Evolutionary conservation across 768 basidiomycete species (phyloP), one percentile per base, ranked within the genome.

Genomic region (Boletus sp.): DNA sequence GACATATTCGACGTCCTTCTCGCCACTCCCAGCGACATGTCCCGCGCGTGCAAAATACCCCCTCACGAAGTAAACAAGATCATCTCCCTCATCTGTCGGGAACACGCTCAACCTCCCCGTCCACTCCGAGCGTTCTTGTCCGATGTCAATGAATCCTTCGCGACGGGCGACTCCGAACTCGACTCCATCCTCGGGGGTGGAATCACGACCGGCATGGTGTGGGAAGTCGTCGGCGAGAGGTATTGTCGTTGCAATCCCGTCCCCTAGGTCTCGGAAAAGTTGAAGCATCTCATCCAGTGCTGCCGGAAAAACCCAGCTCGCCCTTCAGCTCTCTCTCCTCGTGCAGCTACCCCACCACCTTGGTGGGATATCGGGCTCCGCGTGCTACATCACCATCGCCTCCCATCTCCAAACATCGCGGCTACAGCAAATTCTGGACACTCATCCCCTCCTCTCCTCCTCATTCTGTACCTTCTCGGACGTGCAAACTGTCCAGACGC

Each of bases 291-390:
- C 38, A 32, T 38, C 15, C 66, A 99, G 97, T 66, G 87, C 93
- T 23, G 85, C 96, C 27, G 97, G 97, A 37, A 99, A 99, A 74
- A 93, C 93, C 1, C 94, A 98, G 63, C 72, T 98, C 5, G 90
- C 88, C 4, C 76, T 99, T 14, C 93, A 95, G 60, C 79, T 93
- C 19, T 83, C 91, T 4, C 74, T 96, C 30, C 76, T 81, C 21
- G 87, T 90, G 1, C 95, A 98, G 66, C 76, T 90, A 0, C 83
- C 89, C 23, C 63, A 21, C 43, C 64, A 69, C 41, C 70, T 76
- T 5, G 83, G 83, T 9, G 90, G 86, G 21, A 69, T 87, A 29
- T 74, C 66, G 10, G 90, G 88, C 33, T 83, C 87, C 1, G 74
- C 85, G 2, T 90, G 89, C 66, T 93, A 90, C 70, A 72, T 96